Conservation (phyloP, 805 yeast genomes). For the Ogataea ganodermae region DNA sequence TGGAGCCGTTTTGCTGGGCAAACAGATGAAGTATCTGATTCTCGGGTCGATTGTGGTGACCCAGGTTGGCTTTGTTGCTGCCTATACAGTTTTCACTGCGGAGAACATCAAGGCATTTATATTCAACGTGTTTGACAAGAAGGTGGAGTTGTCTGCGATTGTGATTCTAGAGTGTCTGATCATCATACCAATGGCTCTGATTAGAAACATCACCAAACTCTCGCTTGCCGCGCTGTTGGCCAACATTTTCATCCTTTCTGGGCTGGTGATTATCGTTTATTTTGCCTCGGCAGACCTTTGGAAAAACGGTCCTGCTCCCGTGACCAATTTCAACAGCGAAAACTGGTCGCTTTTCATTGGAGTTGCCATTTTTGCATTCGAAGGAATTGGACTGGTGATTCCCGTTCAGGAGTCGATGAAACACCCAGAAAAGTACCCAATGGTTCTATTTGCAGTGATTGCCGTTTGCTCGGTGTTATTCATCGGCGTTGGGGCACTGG, state of each 20-base stretch:
- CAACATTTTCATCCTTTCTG: conserved; percentile 65
- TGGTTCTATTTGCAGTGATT: conserved; percentile 62
- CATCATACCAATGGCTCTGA: conserved; percentile 67
- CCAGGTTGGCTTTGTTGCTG: conserved; percentile 79
- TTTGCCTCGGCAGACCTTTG: conserved; percentile 52
- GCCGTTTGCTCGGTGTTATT: conserved; percentile 62
- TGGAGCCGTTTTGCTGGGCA: conserved; percentile 64
- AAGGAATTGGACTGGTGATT: conserved; percentile 79
- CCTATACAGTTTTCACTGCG: conserved; percentile 77
- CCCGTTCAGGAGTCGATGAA: conserved; percentile 84
- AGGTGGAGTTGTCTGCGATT: conserved; percentile 44
- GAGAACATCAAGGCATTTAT: conserved; percentile 69
- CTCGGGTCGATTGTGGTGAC: conserved; percentile 65
- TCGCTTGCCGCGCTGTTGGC: conserved; percentile 74
- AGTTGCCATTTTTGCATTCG: conserved; percentile 85
- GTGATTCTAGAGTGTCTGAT: conserved; percentile 57
- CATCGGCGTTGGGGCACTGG: conserved; percentile 63
- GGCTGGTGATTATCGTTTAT: conserved; percentile 63
- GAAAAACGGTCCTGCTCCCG: conserved; percentile 49
- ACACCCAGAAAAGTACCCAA: conserved; percentile 71
- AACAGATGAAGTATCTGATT: conserved; percentile 63
- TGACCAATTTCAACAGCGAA: conserved; percentile 53
- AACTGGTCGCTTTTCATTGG: conserved; percentile 76
- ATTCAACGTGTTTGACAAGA: conserved; percentile 46
- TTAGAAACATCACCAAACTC: conserved; percentile 74